These are phyloP conservation scores for Cryphonectria naterciae DNA, from an alignment of 2,329 filamentous ascomycete species.

Conservation along the genomic window DNA sequence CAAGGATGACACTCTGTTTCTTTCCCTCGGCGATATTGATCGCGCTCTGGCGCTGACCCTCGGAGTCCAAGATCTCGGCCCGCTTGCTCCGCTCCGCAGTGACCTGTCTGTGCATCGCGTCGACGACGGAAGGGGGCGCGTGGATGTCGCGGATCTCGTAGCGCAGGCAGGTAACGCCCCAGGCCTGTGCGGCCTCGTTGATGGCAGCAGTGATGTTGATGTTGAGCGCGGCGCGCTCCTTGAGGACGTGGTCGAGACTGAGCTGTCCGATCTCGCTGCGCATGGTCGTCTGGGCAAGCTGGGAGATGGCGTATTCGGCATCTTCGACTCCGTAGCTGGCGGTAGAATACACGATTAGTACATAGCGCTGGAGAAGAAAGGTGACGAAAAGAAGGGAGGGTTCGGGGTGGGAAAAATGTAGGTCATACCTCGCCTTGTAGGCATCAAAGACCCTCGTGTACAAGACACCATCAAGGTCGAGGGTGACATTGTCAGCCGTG, in stretches of 20 bases:
- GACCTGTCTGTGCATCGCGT: constrained; percentile 97
- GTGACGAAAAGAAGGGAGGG: no score
- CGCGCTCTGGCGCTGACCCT: constrained; percentile 93
- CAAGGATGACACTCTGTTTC: constrained; percentile 96
- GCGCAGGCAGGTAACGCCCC: constrained; percentile 93
- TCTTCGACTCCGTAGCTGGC: constrained; percentile 94
- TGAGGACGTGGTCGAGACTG: constrained; percentile 94
- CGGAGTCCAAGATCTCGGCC: constrained; percentile 95
- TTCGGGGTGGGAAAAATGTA: no score
- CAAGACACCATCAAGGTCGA: constrained; percentile 93
- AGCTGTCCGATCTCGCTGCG: constrained; percentile 97
- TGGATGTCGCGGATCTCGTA: constrained; percentile 99
- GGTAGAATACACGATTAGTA: not conserved
- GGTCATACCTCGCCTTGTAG: constrained; percentile 85
- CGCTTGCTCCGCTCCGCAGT: constrained; percentile 97
- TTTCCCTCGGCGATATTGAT: constrained; percentile 99
- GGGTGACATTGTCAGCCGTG: constrained; percentile 95
- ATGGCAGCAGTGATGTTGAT: constrained; percentile 98
- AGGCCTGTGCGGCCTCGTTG: constrained; percentile 95
- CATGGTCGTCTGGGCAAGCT: constrained; percentile 98
- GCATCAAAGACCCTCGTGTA: constrained; percentile 97
- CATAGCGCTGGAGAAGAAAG: not conserved
- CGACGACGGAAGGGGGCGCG: constrained; percentile 88
- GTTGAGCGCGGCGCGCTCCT: constrained; percentile 94
- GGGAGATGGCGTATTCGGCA: constrained; percentile 96